A percentile compares a stretch with the other conserved stretches of the same genome.
Evolutionary conservation across 352 stramenopile species (phyloP).

Genomic region (Globisporangium viniferum): DNA sequence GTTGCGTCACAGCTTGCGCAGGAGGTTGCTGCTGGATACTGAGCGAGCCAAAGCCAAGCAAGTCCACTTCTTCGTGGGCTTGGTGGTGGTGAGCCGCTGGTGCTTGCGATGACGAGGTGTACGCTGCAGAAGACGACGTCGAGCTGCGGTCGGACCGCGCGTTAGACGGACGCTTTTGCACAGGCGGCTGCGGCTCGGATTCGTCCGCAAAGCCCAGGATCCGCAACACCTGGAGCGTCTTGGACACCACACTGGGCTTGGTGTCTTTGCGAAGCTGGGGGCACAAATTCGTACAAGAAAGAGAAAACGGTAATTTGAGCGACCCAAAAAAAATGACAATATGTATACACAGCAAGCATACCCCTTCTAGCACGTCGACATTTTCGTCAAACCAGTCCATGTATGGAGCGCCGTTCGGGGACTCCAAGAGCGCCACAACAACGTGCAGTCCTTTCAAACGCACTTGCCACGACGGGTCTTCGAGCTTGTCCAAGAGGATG

Average conservation of each 20-base stretch:
- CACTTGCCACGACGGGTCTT: conserved; percentile 79
- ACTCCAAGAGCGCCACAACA: conserved; percentile 72
- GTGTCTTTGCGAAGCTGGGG: conserved; percentile 49
- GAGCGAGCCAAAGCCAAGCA: conserved; percentile 67
- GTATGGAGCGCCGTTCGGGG: conserved; percentile 57
- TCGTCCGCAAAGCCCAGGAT: conserved; percentile 66
- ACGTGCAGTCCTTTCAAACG: conserved; percentile 83
- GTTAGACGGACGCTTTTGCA: conserved; percentile 13
- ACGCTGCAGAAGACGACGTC: conserved; percentile 5
- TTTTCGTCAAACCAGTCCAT: conserved; percentile 84
- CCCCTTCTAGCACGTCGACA: conserved; percentile 71
- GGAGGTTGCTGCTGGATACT: conserved; percentile 33
- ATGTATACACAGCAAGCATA: background rate
- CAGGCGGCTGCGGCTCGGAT: conserved; percentile 23
- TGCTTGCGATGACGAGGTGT: conserved; percentile 12
- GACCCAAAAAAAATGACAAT: too few species aligned
- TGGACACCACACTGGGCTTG: conserved; percentile 79
- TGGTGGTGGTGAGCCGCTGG: conserved; percentile 20
- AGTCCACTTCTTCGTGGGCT: conserved; percentile 60
- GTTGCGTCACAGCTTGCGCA: conserved; percentile 9
- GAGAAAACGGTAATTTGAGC: too few species aligned
- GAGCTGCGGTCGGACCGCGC: conserved; percentile 12
- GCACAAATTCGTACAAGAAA: too few species aligned
- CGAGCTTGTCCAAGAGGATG: conserved; percentile 83
- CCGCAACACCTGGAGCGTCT: conserved; percentile 66